Evolutionary conservation across 345 rosid species (phyloP).

Genomic region (Sonneratia alba): DNA sequence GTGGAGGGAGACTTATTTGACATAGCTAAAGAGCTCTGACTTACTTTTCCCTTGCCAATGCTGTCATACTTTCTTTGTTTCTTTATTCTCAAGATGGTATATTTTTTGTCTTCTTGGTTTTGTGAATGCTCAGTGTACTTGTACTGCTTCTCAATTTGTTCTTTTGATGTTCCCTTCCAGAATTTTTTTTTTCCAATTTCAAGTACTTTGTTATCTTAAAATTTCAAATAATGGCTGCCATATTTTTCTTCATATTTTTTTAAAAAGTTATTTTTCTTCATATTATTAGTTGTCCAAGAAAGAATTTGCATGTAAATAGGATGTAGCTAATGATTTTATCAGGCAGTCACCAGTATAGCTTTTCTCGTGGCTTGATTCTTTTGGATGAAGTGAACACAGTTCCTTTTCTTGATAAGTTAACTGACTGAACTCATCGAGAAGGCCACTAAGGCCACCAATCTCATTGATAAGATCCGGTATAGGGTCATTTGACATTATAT

Average conservation of each 20-base stretch:
- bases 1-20: background rate
- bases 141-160: background rate
- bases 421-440: background rate
- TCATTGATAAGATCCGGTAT: background rate
- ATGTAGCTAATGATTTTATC: background rate
- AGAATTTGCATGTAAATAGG: background rate
- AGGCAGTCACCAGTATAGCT: background rate
- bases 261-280: no score
- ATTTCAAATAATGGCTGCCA: no score
- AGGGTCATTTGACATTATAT: background rate
- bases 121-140: background rate
- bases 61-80: background rate
- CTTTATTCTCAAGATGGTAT: background rate
- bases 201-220: no score
- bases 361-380: background rate
- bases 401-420: background rate
- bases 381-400: background rate
- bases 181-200: no score
- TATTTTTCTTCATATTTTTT: no score
- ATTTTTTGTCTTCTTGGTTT: background rate
- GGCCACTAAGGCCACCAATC: background rate
- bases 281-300: no score
- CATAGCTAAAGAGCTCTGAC: background rate
- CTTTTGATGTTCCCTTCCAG: background rate
- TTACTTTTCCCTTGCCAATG: background rate